Conservation (phyloP, 768 basidiomycete genomes). For the Lentinus brumalis region DNA sequence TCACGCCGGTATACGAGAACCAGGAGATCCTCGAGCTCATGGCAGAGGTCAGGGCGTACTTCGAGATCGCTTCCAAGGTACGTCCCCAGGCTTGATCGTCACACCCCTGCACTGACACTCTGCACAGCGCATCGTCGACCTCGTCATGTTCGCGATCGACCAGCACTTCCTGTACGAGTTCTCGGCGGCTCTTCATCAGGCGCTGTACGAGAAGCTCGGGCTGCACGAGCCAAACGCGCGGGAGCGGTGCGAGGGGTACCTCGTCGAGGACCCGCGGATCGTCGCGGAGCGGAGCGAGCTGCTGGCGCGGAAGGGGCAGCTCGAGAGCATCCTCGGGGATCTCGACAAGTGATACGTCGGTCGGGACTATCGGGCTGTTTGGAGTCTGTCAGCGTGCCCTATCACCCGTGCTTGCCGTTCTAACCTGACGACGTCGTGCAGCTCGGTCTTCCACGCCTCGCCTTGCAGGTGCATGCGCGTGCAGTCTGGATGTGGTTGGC, state of each 20-base stretch:
- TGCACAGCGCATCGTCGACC: slow-evolving; percentile 41
- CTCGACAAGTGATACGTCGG: too few species aligned
- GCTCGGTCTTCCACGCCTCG: too few species aligned
- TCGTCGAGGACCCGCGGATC: slow-evolving; percentile 32
- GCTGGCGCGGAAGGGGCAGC: slow-evolving; percentile 21
- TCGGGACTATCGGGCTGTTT: too few species aligned
- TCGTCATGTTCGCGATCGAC: slow-evolving; percentile 44
- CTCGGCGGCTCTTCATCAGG: slow-evolving; percentile 20
- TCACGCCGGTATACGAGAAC: slow-evolving; percentile 39
- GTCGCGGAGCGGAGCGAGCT: slow-evolving; percentile 16
- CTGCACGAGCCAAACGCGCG: slow-evolving; percentile 23
- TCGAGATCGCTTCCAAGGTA: slow-evolving; percentile 54
- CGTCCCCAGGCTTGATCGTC: neutral
- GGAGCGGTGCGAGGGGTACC: slow-evolving; percentile 25
- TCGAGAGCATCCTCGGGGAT: neutral
- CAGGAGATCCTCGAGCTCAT: slow-evolving; percentile 60
- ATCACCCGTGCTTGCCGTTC: too few species aligned
- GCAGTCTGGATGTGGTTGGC: too few species aligned
- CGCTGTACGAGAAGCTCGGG: slow-evolving; percentile 28
- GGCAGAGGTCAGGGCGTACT: slow-evolving; percentile 70
- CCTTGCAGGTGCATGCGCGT: too few species aligned
- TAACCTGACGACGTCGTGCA: too few species aligned
- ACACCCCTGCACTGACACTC: neutral
- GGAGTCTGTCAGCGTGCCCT: too few species aligned
- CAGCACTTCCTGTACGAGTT: slow-evolving; percentile 46